These are phyloP conservation scores for Hypoxylon lenormandii DNA, from an alignment of 495 filamentous ascomycete genomes.

Conservation along the genomic window DNA sequence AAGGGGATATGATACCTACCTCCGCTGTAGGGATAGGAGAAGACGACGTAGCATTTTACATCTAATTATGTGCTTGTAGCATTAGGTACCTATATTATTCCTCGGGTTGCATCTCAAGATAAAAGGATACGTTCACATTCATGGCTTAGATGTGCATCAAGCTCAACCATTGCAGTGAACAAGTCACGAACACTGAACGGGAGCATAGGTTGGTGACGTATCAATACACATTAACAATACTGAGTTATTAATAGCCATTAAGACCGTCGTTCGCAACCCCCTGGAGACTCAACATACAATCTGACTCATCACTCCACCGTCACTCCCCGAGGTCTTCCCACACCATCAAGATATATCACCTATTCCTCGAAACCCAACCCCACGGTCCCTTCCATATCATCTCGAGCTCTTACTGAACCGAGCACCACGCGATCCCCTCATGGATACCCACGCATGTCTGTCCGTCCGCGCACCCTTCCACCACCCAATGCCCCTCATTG, in stretches of 20 bases:
- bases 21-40: neutral
- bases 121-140: conserved; percentile 13
- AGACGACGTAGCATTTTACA: neutral
- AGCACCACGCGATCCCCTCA: conserved; percentile 19
- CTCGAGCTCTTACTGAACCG: neutral
- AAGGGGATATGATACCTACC: neutral
- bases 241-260: conserved; percentile 4
- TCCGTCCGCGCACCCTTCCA: neutral
- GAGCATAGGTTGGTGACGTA: neutral
- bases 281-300: neutral
- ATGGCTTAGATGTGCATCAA: neutral
- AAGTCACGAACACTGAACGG: too few species aligned
- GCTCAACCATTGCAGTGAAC: too few species aligned
- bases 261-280: neutral
- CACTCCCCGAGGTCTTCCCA: neutral
- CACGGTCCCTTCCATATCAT: neutral
- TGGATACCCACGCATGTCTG: neutral
- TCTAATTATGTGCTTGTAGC: conserved; percentile 10
- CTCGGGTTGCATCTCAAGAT: neutral
- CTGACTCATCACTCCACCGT: neutral
- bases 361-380: neutral
- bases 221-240: conserved; percentile 33
- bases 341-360: neutral
- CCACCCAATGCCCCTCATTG: neutral
- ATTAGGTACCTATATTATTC: neutral